These are phyloP conservation scores for Globisporangium lucens DNA, from an alignment of 352 stramenopile genomes.

Conservation along the genomic window DNA sequence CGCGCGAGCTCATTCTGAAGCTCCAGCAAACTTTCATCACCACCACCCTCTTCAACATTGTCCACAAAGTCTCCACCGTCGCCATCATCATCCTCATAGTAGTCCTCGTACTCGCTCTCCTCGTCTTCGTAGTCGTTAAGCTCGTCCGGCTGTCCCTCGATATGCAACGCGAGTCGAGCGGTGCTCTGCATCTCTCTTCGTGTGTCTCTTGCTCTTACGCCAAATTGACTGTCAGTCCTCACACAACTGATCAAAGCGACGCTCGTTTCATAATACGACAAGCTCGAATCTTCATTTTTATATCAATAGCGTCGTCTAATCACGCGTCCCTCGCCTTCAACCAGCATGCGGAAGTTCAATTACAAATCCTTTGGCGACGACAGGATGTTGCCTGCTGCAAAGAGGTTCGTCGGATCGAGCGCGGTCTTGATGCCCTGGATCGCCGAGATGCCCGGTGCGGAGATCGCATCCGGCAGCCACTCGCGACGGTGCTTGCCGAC, in stretches of 20 bases:
- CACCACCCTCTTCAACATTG: conserved; percentile 8
- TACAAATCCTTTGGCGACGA: background rate
- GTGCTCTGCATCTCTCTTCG: conserved; percentile 3
- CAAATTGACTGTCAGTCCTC: background rate
- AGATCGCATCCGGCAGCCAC: conserved; percentile 87
- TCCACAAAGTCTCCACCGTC: conserved; percentile 10
- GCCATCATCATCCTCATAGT: conserved; percentile 21
- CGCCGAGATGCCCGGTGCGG: conserved; percentile 54
- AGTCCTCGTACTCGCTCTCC: conserved; percentile 21
- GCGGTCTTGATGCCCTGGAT: conserved; percentile 85
- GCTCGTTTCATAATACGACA: background rate
- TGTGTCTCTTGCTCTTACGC: background rate
- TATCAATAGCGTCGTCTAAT: too few relatives aligned
- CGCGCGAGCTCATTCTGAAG: conserved; percentile 20
- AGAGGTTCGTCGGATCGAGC: conserved; percentile 91
- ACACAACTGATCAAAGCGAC: background rate
- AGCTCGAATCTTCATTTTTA: too few relatives aligned
- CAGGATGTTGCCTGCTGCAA: conserved; percentile 86
- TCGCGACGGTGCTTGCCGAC: conserved; percentile 90
- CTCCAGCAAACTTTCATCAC: conserved; percentile 3
- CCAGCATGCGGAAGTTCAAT: background rate
- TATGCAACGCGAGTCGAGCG: background rate
- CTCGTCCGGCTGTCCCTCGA: background rate
- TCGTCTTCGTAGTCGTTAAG: conserved; percentile 15
- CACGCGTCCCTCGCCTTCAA: background rate